Percentiles rank a stretch among this genome's conserved stretches.
These are phyloP conservation scores for Coprinopsis cinerea DNA, from an alignment of 768 basidiomycete genomes.

Conservation along the genomic window DNA sequence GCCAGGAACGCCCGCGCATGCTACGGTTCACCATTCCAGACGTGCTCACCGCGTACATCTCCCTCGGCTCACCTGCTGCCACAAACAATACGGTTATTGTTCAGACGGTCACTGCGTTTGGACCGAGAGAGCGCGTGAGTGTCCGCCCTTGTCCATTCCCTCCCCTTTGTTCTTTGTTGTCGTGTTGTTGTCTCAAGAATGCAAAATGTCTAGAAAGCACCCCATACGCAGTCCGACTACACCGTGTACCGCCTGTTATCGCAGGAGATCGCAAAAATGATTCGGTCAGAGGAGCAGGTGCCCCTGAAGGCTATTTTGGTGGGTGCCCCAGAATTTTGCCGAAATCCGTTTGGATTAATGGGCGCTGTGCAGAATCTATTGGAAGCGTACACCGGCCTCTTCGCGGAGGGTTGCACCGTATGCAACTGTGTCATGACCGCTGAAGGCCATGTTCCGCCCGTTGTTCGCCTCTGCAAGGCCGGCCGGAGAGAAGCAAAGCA, in stretches of 20 bases:
- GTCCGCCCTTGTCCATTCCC: background rate
- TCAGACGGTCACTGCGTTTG: constrained; percentile 66
- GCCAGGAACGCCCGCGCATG: constrained; percentile 28
- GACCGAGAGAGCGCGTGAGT: constrained; percentile 64
- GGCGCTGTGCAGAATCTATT: constrained; percentile 42
- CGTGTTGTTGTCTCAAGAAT: constrained; percentile 3
- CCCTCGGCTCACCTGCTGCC: constrained; percentile 33
- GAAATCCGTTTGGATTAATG: background rate
- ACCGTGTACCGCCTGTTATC: constrained; percentile 58
- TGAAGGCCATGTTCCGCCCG: constrained; percentile 69
- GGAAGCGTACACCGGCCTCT: constrained; percentile 52
- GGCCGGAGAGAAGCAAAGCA: constrained; percentile 49
- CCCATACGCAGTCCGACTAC: constrained; percentile 66
- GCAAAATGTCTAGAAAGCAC: constrained; percentile 42
- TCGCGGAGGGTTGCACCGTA: constrained; percentile 50
- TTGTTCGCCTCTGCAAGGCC: constrained; percentile 52
- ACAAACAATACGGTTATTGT: constrained; percentile 36
- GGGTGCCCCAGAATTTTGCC: constrained; percentile 1
- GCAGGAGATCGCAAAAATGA: constrained; percentile 57
- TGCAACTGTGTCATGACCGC: constrained; percentile 64
- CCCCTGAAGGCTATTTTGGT: constrained; percentile 52
- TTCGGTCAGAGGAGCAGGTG: constrained; percentile 48
- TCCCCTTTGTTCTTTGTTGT: constrained; percentile 1
- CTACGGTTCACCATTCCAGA: constrained; percentile 60
- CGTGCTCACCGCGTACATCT: constrained; percentile 61